phyloP scores from a whole-genome alignment of 1,139 yeast genomes.

The Sugiyamaella paludigena region DNA sequence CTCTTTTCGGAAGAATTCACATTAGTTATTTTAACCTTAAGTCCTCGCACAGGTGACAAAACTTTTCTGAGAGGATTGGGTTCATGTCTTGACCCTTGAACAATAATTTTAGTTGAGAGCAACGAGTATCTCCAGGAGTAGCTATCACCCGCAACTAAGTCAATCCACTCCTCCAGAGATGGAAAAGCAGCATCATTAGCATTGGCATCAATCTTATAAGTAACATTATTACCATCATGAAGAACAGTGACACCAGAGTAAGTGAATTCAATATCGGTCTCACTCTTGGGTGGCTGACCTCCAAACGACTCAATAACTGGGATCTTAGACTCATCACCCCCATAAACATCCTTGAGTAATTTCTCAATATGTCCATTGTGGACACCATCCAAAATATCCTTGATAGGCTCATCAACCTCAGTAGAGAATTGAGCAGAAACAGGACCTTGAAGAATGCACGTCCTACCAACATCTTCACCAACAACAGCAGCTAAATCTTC shows the following conservation, averaged over 20 bases:
- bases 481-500: conserved; percentile 96
- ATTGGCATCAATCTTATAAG: conserved; percentile 53
- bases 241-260: conserved; percentile 37
- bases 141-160: conserved; percentile 72
- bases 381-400: conserved; percentile 80
- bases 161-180: conserved; percentile 60
- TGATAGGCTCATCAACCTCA: conserved; percentile 86
- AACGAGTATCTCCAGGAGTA: conserved; percentile 93
- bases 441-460: conserved; percentile 97
- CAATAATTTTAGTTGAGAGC: conserved; percentile 72
- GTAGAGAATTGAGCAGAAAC: conserved; percentile 94
- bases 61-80: conserved; percentile 77
- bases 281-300: conserved; percentile 46
- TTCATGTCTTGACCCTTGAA: conserved; percentile 79
- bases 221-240: conserved; percentile 41
- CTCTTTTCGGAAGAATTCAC: conserved; percentile 54
- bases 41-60: conserved; percentile 67
- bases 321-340: conserved; percentile 63
- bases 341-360: conserved; percentile 65
- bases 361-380: conserved; percentile 87
- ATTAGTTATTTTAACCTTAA: conserved; percentile 62
- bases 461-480: conserved; percentile 94
- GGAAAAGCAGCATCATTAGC: conserved; percentile 39
- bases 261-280: conserved; percentile 40
- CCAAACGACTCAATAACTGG: conserved; percentile 92